Evolutionary conservation across 2,329 filamentous ascomycete genomes (phyloP), one percentile per base, ranked within the genome.

Genomic region (Fusarium staphyleae): DNA sequence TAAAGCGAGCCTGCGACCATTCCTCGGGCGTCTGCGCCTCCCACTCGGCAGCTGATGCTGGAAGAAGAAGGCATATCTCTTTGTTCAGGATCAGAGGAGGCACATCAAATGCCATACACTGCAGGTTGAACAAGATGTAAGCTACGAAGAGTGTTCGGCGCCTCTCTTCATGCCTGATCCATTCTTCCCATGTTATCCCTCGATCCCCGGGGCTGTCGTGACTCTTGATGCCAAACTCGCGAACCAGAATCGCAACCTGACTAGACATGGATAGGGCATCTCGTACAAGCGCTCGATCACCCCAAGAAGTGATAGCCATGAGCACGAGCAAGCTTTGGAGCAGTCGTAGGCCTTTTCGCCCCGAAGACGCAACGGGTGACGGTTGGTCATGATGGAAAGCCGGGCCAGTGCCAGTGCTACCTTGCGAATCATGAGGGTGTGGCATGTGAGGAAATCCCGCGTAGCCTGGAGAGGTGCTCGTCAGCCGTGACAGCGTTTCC

Each of bases 141-240:
- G 39, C 45, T 18, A 50, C 34, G 16, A 44, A 54, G 9, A 44
- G 37, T 5, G 51, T 54, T 3, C 51, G 39, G 0, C 30, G 28
- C 8, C 33, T 18, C 11, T 39, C 37, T n/a, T 54, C 51, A 2
- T 13, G 7, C 1, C 19, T n/a, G 5, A 45, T 34, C 51, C 51
- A 54, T 7, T 49, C 47, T 14, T 45, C 33, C 51, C 51, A 54
- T n/a, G n/a, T n/a, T n/a, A n/a, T n/a, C n/a, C n/a, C n/a, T n/a
- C n/a, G n/a, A n/a, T n/a, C n/a, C n/a, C n/a, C n/a, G n/a, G n/a
- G n/a, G n/a, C n/a, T n/a, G n/a, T n/a, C n/a, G n/a, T n/a, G n/a
- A n/a, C n/a, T n/a, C n/a, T 39, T 26, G 13, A 54, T 37, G 33
- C 39, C 51, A 32, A 39, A 35, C 14, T 54, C 51, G 4, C 51